A percentile compares a stretch with the other conserved stretches of the same genome.
phyloP scores from a whole-genome alignment of 73 alveolate species.

The Paramecium pentaurelia region DNA sequence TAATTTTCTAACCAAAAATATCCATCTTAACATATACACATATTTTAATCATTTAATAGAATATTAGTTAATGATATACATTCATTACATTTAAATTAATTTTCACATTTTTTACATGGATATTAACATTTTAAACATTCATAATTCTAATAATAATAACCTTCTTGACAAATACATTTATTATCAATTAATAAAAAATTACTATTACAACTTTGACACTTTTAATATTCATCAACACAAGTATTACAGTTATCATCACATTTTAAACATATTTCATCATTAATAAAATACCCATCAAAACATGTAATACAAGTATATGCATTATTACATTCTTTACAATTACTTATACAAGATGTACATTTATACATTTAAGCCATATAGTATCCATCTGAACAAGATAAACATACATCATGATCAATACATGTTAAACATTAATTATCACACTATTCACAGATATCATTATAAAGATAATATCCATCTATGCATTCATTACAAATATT shows the following conservation, averaged over 20 bases:
- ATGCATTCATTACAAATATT: not conserved
- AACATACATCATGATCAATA: not conserved
- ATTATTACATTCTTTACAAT: not conserved
- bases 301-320: not conserved
- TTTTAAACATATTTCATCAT: not conserved
- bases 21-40: not conserved
- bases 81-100: not conserved
- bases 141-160: conserved; percentile 5
- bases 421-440: not conserved
- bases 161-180: not conserved
- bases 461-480: conserved; percentile 3
- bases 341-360: not conserved
- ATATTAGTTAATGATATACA: not conserved
- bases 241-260: not conserved
- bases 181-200: not conserved
- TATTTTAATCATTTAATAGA: not conserved
- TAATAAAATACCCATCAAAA: not conserved
- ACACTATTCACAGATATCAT: not conserved
- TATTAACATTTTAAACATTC: not conserved
- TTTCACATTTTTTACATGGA: not conserved
- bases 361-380: not conserved
- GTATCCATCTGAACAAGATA: not conserved
- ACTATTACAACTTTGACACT: not conserved
- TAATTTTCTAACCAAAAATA: not conserved
- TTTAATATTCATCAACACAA: not conserved